phyloP scores from a whole-genome alignment of 2,329 filamentous ascomycete genomes.

The Decorospora gaudefroyi region DNA sequence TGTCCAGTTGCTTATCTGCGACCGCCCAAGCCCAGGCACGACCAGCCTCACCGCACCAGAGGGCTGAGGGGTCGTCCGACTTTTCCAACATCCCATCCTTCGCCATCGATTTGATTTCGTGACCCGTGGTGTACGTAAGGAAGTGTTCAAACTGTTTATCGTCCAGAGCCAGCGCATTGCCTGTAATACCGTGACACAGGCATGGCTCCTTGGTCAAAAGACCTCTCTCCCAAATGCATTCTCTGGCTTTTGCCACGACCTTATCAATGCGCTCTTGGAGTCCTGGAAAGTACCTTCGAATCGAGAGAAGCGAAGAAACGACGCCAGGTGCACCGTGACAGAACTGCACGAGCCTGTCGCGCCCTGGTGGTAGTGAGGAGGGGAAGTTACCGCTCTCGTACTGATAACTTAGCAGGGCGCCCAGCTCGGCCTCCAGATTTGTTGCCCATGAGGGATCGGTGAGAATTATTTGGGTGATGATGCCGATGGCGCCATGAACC shows the following conservation, averaged over 20 bases:
- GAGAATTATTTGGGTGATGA: constrained; percentile 69
- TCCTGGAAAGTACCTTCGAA: constrained; percentile 61
- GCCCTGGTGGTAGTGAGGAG: constrained; percentile 56
- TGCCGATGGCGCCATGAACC: constrained; percentile 69
- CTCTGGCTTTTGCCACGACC: constrained; percentile 58
- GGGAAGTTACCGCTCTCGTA: constrained; percentile 67
- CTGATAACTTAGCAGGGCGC: constrained; percentile 63
- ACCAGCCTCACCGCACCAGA: constrained; percentile 58
- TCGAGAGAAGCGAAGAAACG: constrained; percentile 60
- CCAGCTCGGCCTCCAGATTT: constrained; percentile 59
- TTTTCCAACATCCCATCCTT: constrained; percentile 58
- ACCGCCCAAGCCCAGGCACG: constrained; percentile 56
- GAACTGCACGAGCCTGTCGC: constrained; percentile 63
- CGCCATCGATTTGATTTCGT: constrained; percentile 60
- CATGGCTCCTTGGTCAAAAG: constrained; percentile 67
- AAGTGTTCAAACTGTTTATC: constrained; percentile 61
- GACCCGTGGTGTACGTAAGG: constrained; percentile 60
- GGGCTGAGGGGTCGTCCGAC: constrained; percentile 55
- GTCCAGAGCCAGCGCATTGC: constrained; percentile 64
- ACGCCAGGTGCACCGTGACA: constrained; percentile 71
- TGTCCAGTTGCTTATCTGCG: constrained; percentile 52
- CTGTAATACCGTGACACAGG: constrained; percentile 67
- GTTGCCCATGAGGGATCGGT: constrained; percentile 61
- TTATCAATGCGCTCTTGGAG: constrained; percentile 59
- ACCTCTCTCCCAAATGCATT: constrained; percentile 61